Conservation (phyloP, 495 filamentous ascomycete species). For the Tuber calosporum region DNA sequence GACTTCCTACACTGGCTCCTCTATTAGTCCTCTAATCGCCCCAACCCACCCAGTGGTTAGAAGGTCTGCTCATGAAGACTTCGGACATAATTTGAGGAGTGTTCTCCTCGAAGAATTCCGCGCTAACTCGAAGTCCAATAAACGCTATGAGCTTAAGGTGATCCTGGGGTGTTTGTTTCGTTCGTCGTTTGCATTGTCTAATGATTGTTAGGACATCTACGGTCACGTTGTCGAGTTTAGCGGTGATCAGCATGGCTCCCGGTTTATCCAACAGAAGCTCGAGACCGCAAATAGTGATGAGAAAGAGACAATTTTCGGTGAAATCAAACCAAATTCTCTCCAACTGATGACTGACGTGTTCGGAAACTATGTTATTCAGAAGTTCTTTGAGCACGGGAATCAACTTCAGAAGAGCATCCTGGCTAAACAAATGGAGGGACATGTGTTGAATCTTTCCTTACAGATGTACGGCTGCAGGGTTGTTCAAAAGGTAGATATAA, state of each 20-base stretch:
- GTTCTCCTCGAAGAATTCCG: constrained; percentile 72
- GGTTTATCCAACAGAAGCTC: constrained; percentile 92
- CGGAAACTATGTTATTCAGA: constrained; percentile 97
- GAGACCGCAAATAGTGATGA: constrained; percentile 95
- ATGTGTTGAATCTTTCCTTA: constrained; percentile 67
- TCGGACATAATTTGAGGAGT: constrained; percentile 57
- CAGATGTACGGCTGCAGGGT: constrained; percentile 96
- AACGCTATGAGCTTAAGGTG: constrained; percentile 78
- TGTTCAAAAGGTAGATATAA: constrained; percentile 70
- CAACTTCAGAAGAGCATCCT: constrained; percentile 85
- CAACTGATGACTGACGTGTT: constrained; percentile 95
- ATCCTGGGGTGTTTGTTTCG: not conserved
- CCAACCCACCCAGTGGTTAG: constrained; percentile 45
- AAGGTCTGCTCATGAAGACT: constrained; percentile 55
- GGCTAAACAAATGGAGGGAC: constrained; percentile 76
- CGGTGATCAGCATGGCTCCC: constrained; percentile 89
- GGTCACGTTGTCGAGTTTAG: constrained; percentile 87
- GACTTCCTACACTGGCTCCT: constrained; percentile 37
- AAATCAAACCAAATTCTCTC: constrained; percentile 72
- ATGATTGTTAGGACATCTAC: constrained; percentile 64
- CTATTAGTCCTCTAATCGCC: constrained; percentile 45
- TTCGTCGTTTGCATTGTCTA: not conserved
- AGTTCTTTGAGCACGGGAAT: constrained; percentile 94
- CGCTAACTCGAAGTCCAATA: constrained; percentile 64
- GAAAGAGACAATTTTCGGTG: constrained; percentile 85